Percentiles rank a stretch among this genome's conserved stretches.
Conservation (phyloP, 768 basidiomycete species). For the Tulasnella sp. region DNA sequence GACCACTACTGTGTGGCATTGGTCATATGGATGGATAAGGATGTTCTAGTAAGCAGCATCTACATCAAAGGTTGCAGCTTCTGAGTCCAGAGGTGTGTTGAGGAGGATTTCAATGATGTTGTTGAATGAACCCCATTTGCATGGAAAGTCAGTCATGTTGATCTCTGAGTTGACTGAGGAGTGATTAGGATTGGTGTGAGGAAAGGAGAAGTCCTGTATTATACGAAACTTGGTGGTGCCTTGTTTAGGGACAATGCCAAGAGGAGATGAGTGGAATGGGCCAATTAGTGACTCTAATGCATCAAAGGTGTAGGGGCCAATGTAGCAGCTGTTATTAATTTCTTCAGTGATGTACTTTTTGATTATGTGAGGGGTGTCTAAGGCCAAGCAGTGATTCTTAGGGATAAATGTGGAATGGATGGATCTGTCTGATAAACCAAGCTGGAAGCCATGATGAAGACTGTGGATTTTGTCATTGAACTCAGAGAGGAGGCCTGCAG, state of each 20-base stretch:
- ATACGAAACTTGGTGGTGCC: not conserved
- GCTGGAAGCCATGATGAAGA: not conserved
- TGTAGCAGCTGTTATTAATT: not conserved
- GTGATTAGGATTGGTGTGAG: slow-evolving; percentile 19
- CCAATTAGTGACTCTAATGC: not conserved
- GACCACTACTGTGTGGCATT: slow-evolving; percentile 22
- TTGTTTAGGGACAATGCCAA: not conserved
- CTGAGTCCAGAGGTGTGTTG: slow-evolving; percentile 27
- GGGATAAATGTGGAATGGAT: not conserved
- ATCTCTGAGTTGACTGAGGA: slow-evolving; percentile 29
- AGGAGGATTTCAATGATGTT: slow-evolving; percentile 24
- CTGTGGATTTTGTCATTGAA: not conserved
- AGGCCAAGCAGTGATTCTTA: not conserved
- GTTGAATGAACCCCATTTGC: slow-evolving; percentile 33
- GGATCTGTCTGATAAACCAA: not conserved
- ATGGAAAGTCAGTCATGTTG: slow-evolving; percentile 27
- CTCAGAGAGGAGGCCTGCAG: not conserved
- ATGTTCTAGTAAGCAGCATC: slow-evolving; percentile 30
- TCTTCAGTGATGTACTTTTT: not conserved
- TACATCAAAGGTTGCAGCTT: slow-evolving; percentile 33
- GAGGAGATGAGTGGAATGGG: not conserved
- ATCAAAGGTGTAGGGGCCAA: not conserved
- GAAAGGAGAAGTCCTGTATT: slow-evolving; percentile 32
- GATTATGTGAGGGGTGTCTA: not conserved
- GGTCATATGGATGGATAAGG: slow-evolving; percentile 27